Base-by-base conservation (phyloP, 148 eudicot species). In the Nepenthes mirabilis region DNA sequence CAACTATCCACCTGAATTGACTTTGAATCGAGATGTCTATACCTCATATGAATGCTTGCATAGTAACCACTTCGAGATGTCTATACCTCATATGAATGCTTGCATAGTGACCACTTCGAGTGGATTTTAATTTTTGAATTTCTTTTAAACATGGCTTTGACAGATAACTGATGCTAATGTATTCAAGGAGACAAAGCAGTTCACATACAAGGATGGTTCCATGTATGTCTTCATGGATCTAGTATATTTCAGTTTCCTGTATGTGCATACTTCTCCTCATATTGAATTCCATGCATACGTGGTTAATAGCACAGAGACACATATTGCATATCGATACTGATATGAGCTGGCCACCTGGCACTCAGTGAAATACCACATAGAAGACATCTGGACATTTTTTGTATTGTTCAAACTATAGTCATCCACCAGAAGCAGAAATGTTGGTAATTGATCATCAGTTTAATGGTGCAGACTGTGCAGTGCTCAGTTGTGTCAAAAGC, bases 211-310 rank as follows among this genome's bases (percentile, higher is more conserved):
- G 74, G 97, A 91, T 75, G 96, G 96, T 47, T 43, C 74, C 34
- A 76, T 80, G 72, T 91, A 65, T 66, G 90, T 83, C 70, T 91
- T 91, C 82, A 91, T 91, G 97, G 97, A 91, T 68, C 72, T 76
- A 82, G 97, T 88, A 88, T 36, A 37, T 37, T 68, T 66, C 54
- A 50, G 58, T 13, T 35, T 6, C 2, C 33, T 23, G 56, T 11
- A 51, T 52, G 34, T 14, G 32, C 2, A 35, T 53, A 4, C 35
- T 55, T 9, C 36, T 10, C 5, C 9, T 40, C 14, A 34, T 52
- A 32, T 47, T 34, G 9, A n/a, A 11, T 40, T 13, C 33, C 52
- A 47, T 33, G 13, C n/a, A 14, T 43, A 7, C 14, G 52, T 57
- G 54, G 47, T 33, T 36, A 23, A 23, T 23, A 23, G 23, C 23